Base-by-base conservation (phyloP, 2,329 filamentous ascomycete genomes). In the Bertia moriformis region DNA sequence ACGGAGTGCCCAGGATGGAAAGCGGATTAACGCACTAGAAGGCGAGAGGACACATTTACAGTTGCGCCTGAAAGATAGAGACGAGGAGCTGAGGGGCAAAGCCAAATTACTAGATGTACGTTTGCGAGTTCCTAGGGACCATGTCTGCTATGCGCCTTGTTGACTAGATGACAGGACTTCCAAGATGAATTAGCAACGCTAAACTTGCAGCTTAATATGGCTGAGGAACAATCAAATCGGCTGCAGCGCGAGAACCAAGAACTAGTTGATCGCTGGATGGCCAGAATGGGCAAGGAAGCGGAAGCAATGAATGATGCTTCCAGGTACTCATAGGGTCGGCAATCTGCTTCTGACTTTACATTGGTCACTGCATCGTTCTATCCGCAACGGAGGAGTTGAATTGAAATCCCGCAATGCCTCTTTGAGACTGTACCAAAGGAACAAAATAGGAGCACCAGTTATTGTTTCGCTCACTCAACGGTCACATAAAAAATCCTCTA, bases 181-280 rank as follows among this genome's bases (percentile, higher is more conserved):
- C 89, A 96, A 61, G 88, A 95, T 58, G 91, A 98, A 58, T 79
- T 94, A 59, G 78, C 93, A 38, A 80, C 85, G 1, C 62, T 95
- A 37, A 88, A 88, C 48, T 66, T 96, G 46, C 83, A 96, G 58
- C 67, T 95, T 33, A 87, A 91, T 48, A 74, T 95, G 65, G 78
- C 81, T 3, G 87, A 93, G 55, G 73, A 88, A 54, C 75, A 77
- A 51, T 68, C 72, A 19, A 76, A 80, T 53, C 78, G 76, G 57
- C 63, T 93, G 45, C 73, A 78, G 53, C 70, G 68, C 42, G 91
- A 96, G 56, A 96, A 96, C 53, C 78, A 84, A 52, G 83, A 94
- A 47, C 67, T 98, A 40, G 78, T 95, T 39, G 81, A 87, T 55
- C 71, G 91, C 40, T 96, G 88, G 86, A 88, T 96, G 82, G 77